Conservation (phyloP, 2,329 filamentous ascomycete genomes). For the Penicillium occitanis region DNA sequence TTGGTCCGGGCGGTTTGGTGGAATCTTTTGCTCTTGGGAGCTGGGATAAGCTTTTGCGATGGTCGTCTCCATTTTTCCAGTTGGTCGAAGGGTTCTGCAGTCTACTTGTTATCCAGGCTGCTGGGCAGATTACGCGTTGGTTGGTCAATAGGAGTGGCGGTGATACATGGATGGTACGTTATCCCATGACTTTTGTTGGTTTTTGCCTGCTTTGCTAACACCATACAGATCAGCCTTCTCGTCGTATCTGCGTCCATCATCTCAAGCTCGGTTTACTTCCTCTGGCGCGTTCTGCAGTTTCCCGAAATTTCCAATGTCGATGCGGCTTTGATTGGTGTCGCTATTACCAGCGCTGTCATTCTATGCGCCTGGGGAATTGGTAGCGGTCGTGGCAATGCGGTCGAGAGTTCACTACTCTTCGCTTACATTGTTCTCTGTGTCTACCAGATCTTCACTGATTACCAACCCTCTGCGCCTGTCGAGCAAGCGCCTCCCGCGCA, state of each 20-base stretch:
- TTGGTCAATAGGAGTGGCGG: constrained; percentile 86
- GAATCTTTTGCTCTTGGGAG: constrained; percentile 77
- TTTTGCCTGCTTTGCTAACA: constrained; percentile 23
- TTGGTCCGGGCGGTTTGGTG: constrained; percentile 79
- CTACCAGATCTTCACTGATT: constrained; percentile 99
- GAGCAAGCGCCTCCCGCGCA: constrained; percentile 59
- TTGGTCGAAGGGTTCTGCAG: constrained; percentile 95
- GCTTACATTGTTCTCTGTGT: constrained; percentile 98
- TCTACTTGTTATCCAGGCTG: constrained; percentile 89
- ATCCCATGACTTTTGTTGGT: neutral
- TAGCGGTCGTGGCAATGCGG: constrained; percentile 88
- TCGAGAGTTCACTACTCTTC: constrained; percentile 92
- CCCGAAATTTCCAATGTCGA: constrained; percentile 91
- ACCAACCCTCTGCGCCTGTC: constrained; percentile 73
- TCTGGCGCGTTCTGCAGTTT: constrained; percentile 92
- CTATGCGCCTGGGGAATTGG: constrained; percentile 91
- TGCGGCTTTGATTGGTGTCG: constrained; percentile 86
- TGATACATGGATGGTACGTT: constrained; percentile 90
- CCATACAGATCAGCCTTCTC: constrained; percentile 73
- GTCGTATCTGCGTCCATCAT: constrained; percentile 88
- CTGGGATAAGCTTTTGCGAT: constrained; percentile 86
- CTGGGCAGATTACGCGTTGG: constrained; percentile 91
- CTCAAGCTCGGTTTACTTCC: constrained; percentile 90
- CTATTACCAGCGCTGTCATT: constrained; percentile 89
- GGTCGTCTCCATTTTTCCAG: constrained; percentile 93